Conservation (phyloP, 2,329 filamentous ascomycete species). For the Capronia americana region DNA sequence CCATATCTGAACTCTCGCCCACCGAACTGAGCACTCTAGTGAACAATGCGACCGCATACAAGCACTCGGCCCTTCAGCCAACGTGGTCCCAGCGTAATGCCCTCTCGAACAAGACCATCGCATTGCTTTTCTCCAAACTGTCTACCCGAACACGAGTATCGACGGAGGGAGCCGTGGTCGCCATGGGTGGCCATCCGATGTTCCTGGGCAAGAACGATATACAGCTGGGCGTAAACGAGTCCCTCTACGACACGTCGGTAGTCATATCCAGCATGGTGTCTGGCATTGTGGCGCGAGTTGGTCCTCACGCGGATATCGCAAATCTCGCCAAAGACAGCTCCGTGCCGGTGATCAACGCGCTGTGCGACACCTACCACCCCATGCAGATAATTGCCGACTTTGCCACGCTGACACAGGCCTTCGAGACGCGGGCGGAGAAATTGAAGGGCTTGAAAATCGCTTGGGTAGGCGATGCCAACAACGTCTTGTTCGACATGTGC, state of each 20-base stretch:
- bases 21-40: constrained; percentile 82
- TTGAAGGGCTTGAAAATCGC: constrained; percentile 87
- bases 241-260: constrained; percentile 85
- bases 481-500: constrained; percentile 92
- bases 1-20: constrained; percentile 83
- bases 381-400: constrained; percentile 95
- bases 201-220: constrained; percentile 96
- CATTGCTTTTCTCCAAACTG: constrained; percentile 96
- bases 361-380: constrained; percentile 91
- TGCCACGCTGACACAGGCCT: constrained; percentile 83
- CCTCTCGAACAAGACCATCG: constrained; percentile 79
- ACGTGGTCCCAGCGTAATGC: constrained; percentile 61
- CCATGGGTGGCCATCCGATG: constrained; percentile 92
- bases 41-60: constrained; percentile 78
- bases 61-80: constrained; percentile 75
- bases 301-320: constrained; percentile 75
- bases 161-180: constrained; percentile 86
- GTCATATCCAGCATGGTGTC: constrained; percentile 95
- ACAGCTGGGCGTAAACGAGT: constrained; percentile 92
- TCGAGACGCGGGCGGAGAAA: constrained; percentile 62
- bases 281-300: constrained; percentile 80
- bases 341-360: constrained; percentile 83
- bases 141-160: constrained; percentile 92
- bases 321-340: constrained; percentile 73
- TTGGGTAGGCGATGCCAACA: constrained; percentile 97